These are phyloP conservation scores for Escallonia herrerae DNA, from an alignment of 129 eudicot genomes.

Conservation along the genomic window DNA sequence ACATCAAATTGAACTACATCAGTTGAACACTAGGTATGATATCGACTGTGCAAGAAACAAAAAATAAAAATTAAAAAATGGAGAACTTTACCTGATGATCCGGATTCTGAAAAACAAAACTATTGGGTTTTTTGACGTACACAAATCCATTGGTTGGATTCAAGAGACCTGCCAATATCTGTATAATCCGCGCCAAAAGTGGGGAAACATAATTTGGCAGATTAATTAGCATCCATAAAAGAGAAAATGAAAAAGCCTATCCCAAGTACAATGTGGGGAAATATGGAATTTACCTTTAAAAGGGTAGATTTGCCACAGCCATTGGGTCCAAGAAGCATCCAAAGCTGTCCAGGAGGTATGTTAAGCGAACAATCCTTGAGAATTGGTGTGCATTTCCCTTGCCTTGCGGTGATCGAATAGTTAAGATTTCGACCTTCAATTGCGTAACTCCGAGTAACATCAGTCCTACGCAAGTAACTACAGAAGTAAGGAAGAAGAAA, in stretches of 20 bases:
- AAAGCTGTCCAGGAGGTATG: conserved; percentile 77
- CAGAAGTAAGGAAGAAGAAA: neutral
- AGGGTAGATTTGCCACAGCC: conserved; percentile 96
- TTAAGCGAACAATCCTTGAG: conserved; percentile 61
- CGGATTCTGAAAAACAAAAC: conserved; percentile 87
- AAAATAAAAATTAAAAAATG: no score
- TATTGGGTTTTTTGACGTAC: conserved; percentile 69
- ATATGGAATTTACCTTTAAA: conserved; percentile 38
- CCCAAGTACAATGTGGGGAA: neutral
- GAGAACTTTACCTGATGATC: conserved; percentile 70
- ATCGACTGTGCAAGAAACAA: no score
- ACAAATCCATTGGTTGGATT: conserved; percentile 56
- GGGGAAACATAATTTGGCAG: neutral
- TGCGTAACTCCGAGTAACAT: conserved; percentile 37
- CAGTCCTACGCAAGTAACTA: conserved; percentile 14
- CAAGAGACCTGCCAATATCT: conserved; percentile 87
- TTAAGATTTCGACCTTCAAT: conserved; percentile 55
- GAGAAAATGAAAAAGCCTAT: neutral
- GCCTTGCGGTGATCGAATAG: conserved; percentile 42
- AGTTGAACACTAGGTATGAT: no score
- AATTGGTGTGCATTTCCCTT: conserved; percentile 41
- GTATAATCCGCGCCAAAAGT: conserved; percentile 7
- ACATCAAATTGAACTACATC: no score
- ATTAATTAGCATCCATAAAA: neutral
- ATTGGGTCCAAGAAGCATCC: conserved; percentile 99